Base-by-base conservation (phyloP, 2,329 filamentous ascomycete species). In the Conoideocrella luteorostrata region DNA sequence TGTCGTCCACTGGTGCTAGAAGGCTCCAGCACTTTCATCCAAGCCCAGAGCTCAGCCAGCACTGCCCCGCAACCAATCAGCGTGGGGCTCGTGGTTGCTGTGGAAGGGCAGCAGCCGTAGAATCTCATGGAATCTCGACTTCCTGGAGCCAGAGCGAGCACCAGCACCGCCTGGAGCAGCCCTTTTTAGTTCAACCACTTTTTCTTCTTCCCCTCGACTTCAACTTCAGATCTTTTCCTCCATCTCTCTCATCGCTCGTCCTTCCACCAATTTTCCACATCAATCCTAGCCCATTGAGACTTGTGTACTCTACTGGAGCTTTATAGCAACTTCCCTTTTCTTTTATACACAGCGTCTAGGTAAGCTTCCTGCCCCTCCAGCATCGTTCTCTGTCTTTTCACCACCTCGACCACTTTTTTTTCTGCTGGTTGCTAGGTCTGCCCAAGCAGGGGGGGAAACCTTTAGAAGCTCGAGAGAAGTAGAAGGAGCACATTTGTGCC, bases 61-160 rank as follows among this genome's bases (percentile, higher is more conserved):
- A 12, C 4, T 9, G 37, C 32, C 39, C 29, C 34, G 45, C 47
- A 46, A 41, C 51, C 57, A 60, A 60, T 59, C 56, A 60, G 47
- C 39, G 48, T 18, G 15, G 34, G 37, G 34, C 34, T 26, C 18
- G 7, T 39, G 26, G 53, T 52, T 55, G 55, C 53, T 46, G 49
- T 50, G 53, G 52, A 54, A 54, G 50, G 53, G 50, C 47, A 50
- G 47, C 48, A 58, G 54, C 59, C 65, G 61, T 69, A 60, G 66
- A 69, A 69, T 68, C 66, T 54, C 61, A 69, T 69, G 66, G 66
- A 69, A 69, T 63, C 65, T 61, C 62, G 58, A 56, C 52, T 51
- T 54, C 48, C 49, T 50, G 54, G 55, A 56, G 55, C 55, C 44
- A 22, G 21, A 47, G 29, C 33, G 33, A 37, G 30, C 41, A 35